A percentile compares a stretch with the other conserved stretches of the same genome.
These are phyloP conservation scores for Penicillium sp. DNA, from an alignment of 2,329 filamentous ascomycete species.

Conservation along the genomic window DNA sequence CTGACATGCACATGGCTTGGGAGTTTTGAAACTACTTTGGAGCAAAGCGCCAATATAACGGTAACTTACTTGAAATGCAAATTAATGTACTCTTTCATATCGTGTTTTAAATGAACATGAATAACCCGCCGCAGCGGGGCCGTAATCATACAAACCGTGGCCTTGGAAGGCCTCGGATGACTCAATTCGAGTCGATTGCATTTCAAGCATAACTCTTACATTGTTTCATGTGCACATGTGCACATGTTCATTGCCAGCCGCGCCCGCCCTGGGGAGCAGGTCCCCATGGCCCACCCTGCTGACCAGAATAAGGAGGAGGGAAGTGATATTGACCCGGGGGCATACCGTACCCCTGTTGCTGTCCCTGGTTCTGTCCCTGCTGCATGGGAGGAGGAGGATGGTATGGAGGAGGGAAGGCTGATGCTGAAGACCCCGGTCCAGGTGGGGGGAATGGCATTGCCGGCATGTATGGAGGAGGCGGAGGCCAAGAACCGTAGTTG, in stretches of 20 bases:
- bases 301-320: slow-evolving; percentile 26
- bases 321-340: slow-evolving; percentile 28
- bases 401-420: slow-evolving; percentile 24
- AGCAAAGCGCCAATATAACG: neutral
- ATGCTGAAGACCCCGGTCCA: slow-evolving; percentile 12
- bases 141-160: neutral
- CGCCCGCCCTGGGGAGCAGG: slow-evolving; percentile 9
- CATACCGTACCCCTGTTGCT: slow-evolving; percentile 15
- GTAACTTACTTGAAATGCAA: neutral
- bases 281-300: slow-evolving; percentile 18
- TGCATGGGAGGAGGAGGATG: slow-evolving; percentile 12
- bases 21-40: neutral
- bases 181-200: neutral
- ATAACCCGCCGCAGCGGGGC: neutral
- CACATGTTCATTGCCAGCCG: slow-evolving; percentile 10
- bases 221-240: neutral
- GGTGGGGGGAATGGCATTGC: slow-evolving; percentile 17
- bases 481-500: slow-evolving; percentile 31
- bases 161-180: neutral
- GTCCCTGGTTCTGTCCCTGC: slow-evolving; percentile 18
- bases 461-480: slow-evolving; percentile 27
- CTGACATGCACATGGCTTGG: neutral
- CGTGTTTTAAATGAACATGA: neutral
- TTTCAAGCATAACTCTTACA: slow-evolving; percentile 5
- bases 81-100: neutral